Evolutionary conservation across 805 yeast species (phyloP).

Genomic region (Ascoidea tarda): DNA sequence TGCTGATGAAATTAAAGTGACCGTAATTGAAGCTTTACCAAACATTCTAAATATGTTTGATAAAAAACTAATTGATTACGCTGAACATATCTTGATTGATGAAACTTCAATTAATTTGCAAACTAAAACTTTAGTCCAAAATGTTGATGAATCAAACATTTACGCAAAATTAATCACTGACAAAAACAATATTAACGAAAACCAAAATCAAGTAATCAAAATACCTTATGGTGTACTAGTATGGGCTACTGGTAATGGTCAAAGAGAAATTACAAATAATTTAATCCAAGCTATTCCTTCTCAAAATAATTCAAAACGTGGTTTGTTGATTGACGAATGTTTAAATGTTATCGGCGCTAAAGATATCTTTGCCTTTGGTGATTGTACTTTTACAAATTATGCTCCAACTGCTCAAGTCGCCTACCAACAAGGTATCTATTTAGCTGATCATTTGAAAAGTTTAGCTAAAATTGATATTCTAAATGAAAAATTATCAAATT

Average conservation of each 20-base stretch:
- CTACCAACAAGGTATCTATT: slow-evolving; percentile 79
- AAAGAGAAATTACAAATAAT: slow-evolving; percentile 58
- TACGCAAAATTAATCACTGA: slow-evolving; percentile 35
- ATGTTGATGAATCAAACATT: slow-evolving; percentile 60
- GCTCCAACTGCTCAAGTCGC: slow-evolving; percentile 99
- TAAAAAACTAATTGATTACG: slow-evolving; percentile 57
- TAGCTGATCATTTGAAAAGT: slow-evolving; percentile 58
- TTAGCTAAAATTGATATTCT: slow-evolving; percentile 47
- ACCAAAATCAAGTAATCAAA: slow-evolving; percentile 22
- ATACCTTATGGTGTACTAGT: slow-evolving; percentile 87
- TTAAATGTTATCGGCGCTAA: slow-evolving; percentile 75
- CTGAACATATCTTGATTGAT: slow-evolving; percentile 59
- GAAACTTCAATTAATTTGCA: slow-evolving; percentile 53
- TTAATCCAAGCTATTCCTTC: slow-evolving; percentile 57
- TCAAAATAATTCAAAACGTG: slow-evolving; percentile 80
- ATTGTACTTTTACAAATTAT: slow-evolving; percentile 75
- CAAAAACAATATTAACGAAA: slow-evolving; percentile 47
- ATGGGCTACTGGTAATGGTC: slow-evolving; percentile 97
- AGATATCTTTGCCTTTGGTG: slow-evolving; percentile 78
- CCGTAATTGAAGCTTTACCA: slow-evolving; percentile 84
- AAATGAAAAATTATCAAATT: slow-evolving; percentile 24
- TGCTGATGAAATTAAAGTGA: slow-evolving; percentile 67
- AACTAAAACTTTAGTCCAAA: slow-evolving; percentile 80
- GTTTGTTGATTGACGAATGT: slow-evolving; percentile 73
- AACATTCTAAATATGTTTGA: slow-evolving; percentile 70